These are phyloP conservation scores for Aspergillaceae sp. DNA, from an alignment of 2,329 filamentous ascomycete species.

Conservation along the genomic window DNA sequence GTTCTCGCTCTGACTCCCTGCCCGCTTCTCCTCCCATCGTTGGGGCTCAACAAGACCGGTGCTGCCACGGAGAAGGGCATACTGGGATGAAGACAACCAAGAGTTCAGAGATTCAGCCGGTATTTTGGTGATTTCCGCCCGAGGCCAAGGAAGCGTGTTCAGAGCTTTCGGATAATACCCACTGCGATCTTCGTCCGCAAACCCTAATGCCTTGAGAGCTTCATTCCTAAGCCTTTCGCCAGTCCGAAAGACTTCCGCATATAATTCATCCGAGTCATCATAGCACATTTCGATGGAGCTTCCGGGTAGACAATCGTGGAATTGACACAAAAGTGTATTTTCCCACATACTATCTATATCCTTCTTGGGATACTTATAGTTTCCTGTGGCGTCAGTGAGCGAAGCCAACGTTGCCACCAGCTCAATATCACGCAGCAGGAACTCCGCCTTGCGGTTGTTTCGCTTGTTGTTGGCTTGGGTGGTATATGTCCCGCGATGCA, in stretches of 20 bases:
- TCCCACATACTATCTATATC: slow-evolving; percentile 98
- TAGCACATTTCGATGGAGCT: slow-evolving; percentile 98
- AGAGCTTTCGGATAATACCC: slow-evolving; percentile 52
- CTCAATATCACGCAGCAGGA: slow-evolving; percentile 78
- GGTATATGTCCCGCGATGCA: slow-evolving; percentile 94
- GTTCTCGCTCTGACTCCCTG: no score
- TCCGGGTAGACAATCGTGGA: slow-evolving; percentile 93
- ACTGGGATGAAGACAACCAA: slow-evolving; percentile 16
- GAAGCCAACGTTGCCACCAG: slow-evolving; percentile 79
- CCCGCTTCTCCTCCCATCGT: slow-evolving; percentile 11
- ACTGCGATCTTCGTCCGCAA: slow-evolving; percentile 39
- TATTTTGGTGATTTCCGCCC: slow-evolving; percentile 63
- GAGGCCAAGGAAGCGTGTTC: slow-evolving; percentile 82
- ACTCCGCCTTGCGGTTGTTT: slow-evolving; percentile 81
- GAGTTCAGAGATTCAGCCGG: slow-evolving; percentile 32
- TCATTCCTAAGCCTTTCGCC: slow-evolving; percentile 64
- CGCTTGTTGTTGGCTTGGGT: slow-evolving; percentile 96
- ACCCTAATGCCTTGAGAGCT: slow-evolving; percentile 58
- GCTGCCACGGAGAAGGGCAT: slow-evolving; percentile 40
- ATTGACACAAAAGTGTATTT: slow-evolving; percentile 80
- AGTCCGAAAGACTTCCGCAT: slow-evolving; percentile 70
- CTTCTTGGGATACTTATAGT: slow-evolving; percentile 85
- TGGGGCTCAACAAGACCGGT: slow-evolving; percentile 36
- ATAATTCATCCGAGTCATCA: slow-evolving; percentile 86
- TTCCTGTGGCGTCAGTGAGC: slow-evolving; percentile 49